Evolutionary conservation across 2,329 filamentous ascomycete species (phyloP).

Genomic region (Fonsecaea pugnacius): DNA sequence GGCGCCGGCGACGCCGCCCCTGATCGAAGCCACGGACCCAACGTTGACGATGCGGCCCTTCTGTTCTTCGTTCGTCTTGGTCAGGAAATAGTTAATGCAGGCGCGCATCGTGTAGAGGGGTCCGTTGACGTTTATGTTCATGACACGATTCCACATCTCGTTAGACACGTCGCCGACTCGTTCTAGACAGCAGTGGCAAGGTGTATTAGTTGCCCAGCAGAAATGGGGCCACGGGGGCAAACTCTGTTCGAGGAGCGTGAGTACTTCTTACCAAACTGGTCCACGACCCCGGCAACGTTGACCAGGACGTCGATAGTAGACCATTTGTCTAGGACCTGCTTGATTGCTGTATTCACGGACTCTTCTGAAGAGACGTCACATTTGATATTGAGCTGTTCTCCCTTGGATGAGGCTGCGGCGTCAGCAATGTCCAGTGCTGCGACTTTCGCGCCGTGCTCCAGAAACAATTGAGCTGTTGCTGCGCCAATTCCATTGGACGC

Average conservation of each 20-base stretch:
- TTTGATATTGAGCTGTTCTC: slow-evolving; percentile 11
- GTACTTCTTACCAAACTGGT: slow-evolving; percentile 6
- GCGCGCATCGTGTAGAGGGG: slow-evolving; percentile 17
- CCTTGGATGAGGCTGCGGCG: neutral
- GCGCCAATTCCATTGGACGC: slow-evolving; percentile 13
- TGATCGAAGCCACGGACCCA: slow-evolving; percentile 13
- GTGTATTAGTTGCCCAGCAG: neutral
- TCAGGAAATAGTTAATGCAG: slow-evolving; percentile 12
- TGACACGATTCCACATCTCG: slow-evolving; percentile 16
- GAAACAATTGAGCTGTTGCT: slow-evolving; percentile 14
- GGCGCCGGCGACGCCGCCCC: slow-evolving; percentile 12
- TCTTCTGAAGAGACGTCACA: slow-evolving; percentile 14
- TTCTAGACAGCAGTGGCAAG: neutral
- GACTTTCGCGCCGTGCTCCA: slow-evolving; percentile 13
- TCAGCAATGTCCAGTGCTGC: slow-evolving; percentile 14
- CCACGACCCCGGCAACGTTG: slow-evolving; percentile 17
- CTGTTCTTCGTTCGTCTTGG: slow-evolving; percentile 13
- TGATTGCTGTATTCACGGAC: slow-evolving; percentile 15
- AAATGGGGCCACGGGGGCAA: neutral
- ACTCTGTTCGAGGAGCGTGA: neutral
- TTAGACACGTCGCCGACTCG: slow-evolving; percentile 15
- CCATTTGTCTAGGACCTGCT: slow-evolving; percentile 17
- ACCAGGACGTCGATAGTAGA: slow-evolving; percentile 4
- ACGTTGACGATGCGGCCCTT: slow-evolving; percentile 21
- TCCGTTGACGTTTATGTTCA: slow-evolving; percentile 16